A percentile compares a stretch with the other conserved stretches of the same genome.
Conservation (phyloP, 2,329 filamentous ascomycete species). For the Hypomyces rosellus region DNA sequence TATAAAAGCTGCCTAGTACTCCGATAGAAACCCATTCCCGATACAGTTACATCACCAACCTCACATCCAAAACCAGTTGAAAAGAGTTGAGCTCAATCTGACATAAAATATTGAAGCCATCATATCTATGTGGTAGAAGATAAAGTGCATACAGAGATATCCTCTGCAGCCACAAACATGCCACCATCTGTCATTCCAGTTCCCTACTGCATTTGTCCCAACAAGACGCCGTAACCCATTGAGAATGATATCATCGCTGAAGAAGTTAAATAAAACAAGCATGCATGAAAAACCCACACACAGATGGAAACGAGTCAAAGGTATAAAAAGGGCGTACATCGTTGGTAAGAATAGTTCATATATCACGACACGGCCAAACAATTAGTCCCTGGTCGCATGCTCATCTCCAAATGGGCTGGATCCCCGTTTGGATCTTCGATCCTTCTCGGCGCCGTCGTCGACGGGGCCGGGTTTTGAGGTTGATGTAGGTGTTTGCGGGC, state of each 20-base stretch:
- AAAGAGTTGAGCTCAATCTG: not conserved
- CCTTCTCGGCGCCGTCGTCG: conserved; percentile 19
- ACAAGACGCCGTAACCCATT: conserved; percentile 24
- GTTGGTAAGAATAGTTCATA: not conserved
- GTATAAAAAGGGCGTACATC: conserved; percentile 1
- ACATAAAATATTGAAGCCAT: conserved; percentile 4
- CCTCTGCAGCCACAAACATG: conserved; percentile 17
- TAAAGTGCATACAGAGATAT: conserved; percentile 17
- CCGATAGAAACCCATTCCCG: too few species aligned
- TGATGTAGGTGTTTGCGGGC: conserved; percentile 6
- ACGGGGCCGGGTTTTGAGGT: not conserved
- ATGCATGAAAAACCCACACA: conserved; percentile 16
- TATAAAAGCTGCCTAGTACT: too few species aligned
- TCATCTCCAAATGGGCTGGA: conserved; percentile 53
- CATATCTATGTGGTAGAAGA: conserved; percentile 21
- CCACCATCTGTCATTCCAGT: conserved; percentile 24
- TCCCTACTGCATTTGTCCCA: conserved; percentile 19
- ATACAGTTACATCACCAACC: not conserved
- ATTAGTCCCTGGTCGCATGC: conserved; percentile 47
- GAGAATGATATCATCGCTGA: conserved; percentile 14
- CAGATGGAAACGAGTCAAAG: conserved; percentile 15
- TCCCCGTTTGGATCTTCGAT: conserved; percentile 23
- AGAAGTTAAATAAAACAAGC: conserved; percentile 13
- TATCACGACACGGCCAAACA: not conserved
- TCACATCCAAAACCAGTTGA: not conserved